Evolutionary conservation across 345 rosid genomes (phyloP).

Genomic region (Alliaria petiolata): DNA sequence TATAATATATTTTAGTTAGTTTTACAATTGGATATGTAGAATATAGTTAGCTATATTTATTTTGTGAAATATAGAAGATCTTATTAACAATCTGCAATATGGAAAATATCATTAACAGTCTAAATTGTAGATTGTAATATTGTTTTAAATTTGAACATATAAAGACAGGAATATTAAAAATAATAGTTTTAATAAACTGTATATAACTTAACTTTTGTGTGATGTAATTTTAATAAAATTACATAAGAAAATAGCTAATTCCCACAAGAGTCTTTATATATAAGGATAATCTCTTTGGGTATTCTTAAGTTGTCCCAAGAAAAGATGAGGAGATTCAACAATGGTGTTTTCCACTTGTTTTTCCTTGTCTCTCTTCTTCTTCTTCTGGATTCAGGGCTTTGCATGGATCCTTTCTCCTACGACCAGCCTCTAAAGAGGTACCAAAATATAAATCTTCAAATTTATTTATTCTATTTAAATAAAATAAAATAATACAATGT

Average conservation of each 20-base stretch:
- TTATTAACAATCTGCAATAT: neutral
- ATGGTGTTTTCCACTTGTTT: slow-evolving; percentile 6
- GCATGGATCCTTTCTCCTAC: slow-evolving; percentile 31
- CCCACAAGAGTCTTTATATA: neutral
- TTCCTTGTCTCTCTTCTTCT: neutral
- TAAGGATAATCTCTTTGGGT: neutral
- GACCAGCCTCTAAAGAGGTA: slow-evolving; percentile 57
- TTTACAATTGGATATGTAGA: too few species aligned
- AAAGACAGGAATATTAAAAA: neutral
- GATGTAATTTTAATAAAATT: neutral
- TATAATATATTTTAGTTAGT: too few species aligned
- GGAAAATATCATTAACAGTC: neutral
- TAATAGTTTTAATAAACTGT: neutral
- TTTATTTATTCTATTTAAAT: too few species aligned
- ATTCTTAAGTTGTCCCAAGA: neutral
- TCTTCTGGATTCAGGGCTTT: slow-evolving; percentile 25
- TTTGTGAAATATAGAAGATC: neutral
- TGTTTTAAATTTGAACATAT: neutral
- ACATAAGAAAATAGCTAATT: neutral
- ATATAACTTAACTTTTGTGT: neutral
- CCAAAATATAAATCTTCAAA: neutral
- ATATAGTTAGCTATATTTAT: neutral
- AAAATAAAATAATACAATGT: neutral
- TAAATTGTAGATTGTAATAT: too few species aligned
- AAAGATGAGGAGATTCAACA: slow-evolving; percentile 2